A percentile compares a stretch with the other conserved stretches of the same genome.
Conservation (phyloP, 2,329 filamentous ascomycete species). For the Aspergillus japonicus region DNA sequence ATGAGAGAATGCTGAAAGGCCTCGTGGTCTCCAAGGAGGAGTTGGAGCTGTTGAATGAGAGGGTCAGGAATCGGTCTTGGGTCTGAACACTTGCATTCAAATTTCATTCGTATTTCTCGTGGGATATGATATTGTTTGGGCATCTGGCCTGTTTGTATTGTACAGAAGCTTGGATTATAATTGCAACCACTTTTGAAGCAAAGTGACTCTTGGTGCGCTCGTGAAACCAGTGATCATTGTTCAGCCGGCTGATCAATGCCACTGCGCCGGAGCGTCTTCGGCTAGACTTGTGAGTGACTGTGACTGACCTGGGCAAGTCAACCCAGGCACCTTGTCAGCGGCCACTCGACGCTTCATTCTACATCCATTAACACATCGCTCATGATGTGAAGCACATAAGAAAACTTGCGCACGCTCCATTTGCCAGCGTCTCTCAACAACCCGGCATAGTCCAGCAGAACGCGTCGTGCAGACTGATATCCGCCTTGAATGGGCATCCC, state of each 20-base stretch:
- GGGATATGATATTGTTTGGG: background rate
- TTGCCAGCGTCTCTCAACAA: slow-evolving; percentile 54
- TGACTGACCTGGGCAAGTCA: background rate
- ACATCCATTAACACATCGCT: slow-evolving; percentile 48
- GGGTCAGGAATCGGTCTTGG: slow-evolving; percentile 14
- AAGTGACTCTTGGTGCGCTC: background rate
- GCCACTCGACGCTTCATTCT: slow-evolving; percentile 22
- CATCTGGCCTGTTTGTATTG: background rate
- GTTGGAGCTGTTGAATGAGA: slow-evolving; percentile 16
- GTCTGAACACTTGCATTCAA: background rate
- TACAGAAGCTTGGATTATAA: background rate
- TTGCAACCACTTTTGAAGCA: background rate
- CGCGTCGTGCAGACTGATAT: slow-evolving; percentile 52
- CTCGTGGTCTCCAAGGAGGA: slow-evolving; percentile 19
- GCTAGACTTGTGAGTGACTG: background rate
- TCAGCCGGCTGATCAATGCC: background rate
- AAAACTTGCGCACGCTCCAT: slow-evolving; percentile 53
- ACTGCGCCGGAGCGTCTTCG: background rate
- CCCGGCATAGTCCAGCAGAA: slow-evolving; percentile 53
- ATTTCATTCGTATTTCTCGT: background rate
- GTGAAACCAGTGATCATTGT: background rate
- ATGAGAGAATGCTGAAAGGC: slow-evolving; percentile 7
- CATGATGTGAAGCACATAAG: slow-evolving; percentile 56
- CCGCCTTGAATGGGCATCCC: slow-evolving; percentile 51
- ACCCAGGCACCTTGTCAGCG: background rate